Evolutionary conservation across 306 rosid genomes (phyloP).

Genomic region (Cucurbita moschata): DNA sequence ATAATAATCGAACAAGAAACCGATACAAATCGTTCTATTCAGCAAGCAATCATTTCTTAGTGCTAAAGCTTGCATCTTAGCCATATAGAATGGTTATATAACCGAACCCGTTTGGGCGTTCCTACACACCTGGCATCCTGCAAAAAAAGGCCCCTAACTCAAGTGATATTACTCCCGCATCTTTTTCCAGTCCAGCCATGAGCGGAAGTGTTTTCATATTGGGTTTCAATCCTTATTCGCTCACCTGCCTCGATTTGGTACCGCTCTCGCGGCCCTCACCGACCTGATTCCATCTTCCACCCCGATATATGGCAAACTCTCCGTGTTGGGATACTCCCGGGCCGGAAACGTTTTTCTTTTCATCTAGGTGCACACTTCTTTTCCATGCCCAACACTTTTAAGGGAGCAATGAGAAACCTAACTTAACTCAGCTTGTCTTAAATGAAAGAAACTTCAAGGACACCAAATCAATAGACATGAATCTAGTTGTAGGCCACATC

Average conservation of each 20-base stretch:
- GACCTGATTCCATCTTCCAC: too few species aligned
- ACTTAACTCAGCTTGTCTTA: background rate
- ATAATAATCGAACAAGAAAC: background rate
- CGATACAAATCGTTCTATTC: background rate
- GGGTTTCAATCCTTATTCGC: too few species aligned
- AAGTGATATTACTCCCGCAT: too few species aligned
- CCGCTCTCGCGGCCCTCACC: too few species aligned
- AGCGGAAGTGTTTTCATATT: too few species aligned
- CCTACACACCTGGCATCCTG: too few species aligned
- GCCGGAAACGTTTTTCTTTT: background rate
- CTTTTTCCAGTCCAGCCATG: too few species aligned
- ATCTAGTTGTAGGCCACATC: background rate
- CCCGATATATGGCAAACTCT: too few species aligned
- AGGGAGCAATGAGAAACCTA: background rate
- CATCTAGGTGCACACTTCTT: background rate
- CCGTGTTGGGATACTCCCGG: too few species aligned
- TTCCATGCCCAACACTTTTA: background rate
- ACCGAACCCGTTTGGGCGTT: too few species aligned
- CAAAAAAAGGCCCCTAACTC: too few species aligned
- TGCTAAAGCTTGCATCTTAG: background rate
- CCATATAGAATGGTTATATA: background rate
- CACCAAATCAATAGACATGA: background rate
- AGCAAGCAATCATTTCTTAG: background rate
- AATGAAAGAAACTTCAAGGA: background rate
- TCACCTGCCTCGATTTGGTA: too few species aligned